Conservation (phyloP, 306 rosid species). For the Lotus japonicus region DNA sequence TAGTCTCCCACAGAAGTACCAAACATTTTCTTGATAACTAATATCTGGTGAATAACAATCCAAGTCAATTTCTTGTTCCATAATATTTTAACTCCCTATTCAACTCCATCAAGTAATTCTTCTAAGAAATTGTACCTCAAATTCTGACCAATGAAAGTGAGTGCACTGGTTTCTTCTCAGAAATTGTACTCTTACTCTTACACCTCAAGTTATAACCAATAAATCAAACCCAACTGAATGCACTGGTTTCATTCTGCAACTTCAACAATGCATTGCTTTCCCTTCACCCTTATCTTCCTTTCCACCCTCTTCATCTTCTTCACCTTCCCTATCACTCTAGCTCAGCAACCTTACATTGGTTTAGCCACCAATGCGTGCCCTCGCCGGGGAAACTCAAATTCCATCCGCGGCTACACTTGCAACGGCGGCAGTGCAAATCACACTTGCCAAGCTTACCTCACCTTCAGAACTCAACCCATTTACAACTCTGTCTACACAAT, state of each 20-base stretch:
- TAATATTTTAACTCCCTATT: too few species aligned
- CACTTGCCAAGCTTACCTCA: conserved; percentile 73
- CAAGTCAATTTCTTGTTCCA: too few species aligned
- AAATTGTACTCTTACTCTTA: conserved; percentile 17
- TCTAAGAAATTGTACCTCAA: too few species aligned
- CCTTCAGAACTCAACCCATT: conserved; percentile 65
- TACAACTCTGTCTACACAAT: conserved; percentile 57
- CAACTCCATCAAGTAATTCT: too few species aligned
- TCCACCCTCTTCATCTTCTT: conserved; percentile 4
- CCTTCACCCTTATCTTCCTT: conserved; percentile 12
- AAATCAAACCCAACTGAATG: conserved; percentile 3
- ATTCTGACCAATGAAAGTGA: too few species aligned
- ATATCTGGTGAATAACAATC: too few species aligned
- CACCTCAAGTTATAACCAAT: neutral
- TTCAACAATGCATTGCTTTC: conserved; percentile 38
- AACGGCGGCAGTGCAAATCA: conserved; percentile 46
- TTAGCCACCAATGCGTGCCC: conserved; percentile 39
- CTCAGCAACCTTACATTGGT: conserved; percentile 77
- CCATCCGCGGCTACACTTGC: conserved; percentile 65
- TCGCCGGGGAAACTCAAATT: conserved; percentile 27
- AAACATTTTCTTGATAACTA: too few species aligned
- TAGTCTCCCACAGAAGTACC: too few species aligned
- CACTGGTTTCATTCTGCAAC: neutral
- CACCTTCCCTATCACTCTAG: conserved; percentile 23
- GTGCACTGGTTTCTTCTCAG: too few species aligned